A percentile compares a stretch with the other conserved stretches of the same genome.
These are phyloP conservation scores for Mycoemilia scoparia DNA, from an alignment of 192 early-diverging fungal species.

Conservation along the genomic window DNA sequence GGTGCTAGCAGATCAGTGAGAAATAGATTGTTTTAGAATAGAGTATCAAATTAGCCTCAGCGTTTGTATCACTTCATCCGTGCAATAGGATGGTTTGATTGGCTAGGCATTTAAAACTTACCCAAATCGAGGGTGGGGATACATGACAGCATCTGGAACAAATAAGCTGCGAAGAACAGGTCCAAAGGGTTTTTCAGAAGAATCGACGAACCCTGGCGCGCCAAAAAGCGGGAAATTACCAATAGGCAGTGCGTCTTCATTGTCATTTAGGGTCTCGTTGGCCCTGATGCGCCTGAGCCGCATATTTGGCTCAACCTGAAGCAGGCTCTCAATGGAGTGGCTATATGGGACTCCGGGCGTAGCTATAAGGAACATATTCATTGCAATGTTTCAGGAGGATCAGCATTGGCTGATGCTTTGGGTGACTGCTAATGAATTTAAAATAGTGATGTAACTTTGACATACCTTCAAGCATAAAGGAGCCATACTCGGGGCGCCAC, in stretches of 20 bases:
- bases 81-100: too few relatives aligned
- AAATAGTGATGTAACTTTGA: too few relatives aligned
- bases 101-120: conserved; percentile 31
- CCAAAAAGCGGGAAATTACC: conserved; percentile 88
- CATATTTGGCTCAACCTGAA: neutral
- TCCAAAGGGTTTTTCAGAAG: conserved; percentile 50
- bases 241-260: conserved; percentile 64
- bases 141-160: conserved; percentile 85
- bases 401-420: too few relatives aligned
- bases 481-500: conserved; percentile 93
- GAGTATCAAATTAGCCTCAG: too few relatives aligned
- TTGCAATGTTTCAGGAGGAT: too few relatives aligned
- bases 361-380: too few relatives aligned
- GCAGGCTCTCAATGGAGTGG: neutral
- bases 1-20: too few relatives aligned
- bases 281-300: conserved; percentile 50
- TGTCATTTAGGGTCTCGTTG: conserved; percentile 31
- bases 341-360: too few relatives aligned
- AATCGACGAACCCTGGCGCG: conserved; percentile 46
- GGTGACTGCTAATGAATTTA: too few relatives aligned
- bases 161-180: conserved; percentile 68
- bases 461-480: conserved; percentile 86
- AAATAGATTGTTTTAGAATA: conserved; percentile 2
- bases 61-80: too few relatives aligned
- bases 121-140: conserved; percentile 86